Percentiles rank a stretch among this genome's conserved stretches.
Conservation (phyloP, 2,329 filamentous ascomycete genomes). For the Cladobotryum mycophilum region DNA sequence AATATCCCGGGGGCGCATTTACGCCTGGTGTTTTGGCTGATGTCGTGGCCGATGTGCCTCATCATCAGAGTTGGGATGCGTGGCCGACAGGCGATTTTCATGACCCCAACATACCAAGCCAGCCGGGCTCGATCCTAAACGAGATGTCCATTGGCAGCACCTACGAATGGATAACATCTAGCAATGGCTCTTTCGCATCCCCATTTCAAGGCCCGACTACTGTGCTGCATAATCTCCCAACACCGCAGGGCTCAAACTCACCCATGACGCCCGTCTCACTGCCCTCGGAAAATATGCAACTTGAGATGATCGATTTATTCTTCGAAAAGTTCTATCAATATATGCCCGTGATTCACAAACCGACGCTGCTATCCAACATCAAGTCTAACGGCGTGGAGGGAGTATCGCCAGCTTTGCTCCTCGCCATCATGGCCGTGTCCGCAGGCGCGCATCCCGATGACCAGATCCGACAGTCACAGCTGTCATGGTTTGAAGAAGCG, state of each 20-base stretch:
- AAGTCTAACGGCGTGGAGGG: constrained; percentile 1
- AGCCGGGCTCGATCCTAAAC: not conserved
- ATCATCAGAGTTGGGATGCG: not conserved
- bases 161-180: not conserved
- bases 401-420: constrained; percentile 9
- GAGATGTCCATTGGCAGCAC: not conserved
- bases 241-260: not conserved
- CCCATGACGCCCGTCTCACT: constrained; percentile 1
- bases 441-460: constrained; percentile 16
- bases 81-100: constrained; percentile 1
- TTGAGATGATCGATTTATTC: constrained; percentile 17
- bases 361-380: constrained; percentile 1
- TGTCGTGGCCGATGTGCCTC: not conserved
- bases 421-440: constrained; percentile 17
- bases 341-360: constrained; percentile 18
- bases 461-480: constrained; percentile 14
- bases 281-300: constrained; percentile 9
- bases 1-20: no score
- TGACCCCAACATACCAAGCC: not conserved
- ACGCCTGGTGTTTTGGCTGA: no score
- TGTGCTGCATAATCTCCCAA: not conserved
- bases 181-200: not conserved
- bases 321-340: constrained; percentile 18
- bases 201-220: no score
- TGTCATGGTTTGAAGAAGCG: constrained; percentile 16